Base-by-base conservation (phyloP, 768 basidiomycete species). In the Tricholoma saponaceum region DNA sequence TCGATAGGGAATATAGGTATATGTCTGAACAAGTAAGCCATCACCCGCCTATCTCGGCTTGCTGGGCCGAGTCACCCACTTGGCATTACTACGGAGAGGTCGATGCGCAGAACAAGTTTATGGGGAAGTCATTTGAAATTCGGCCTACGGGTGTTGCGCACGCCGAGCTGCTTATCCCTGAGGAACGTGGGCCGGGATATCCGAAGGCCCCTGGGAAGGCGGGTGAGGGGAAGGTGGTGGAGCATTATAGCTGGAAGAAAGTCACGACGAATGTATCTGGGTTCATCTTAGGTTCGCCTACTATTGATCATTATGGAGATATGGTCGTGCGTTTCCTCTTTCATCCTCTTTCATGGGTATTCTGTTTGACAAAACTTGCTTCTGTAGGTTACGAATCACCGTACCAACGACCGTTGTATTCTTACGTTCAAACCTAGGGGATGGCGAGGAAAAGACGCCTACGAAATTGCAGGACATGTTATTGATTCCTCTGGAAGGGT, bases 81-180 rank as follows among this genome's bases (percentile, higher is more conserved):
- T 98, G 94, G 94, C 83, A 85, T 57, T 98, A 97, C 70, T 97
- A 82, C 60, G 94, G 95, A 65, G 91, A 93, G 77, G 95, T 98
- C 54, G 95, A 97, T 66, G 95, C 95, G 2, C 94, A 97, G 71
- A 95, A 95, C 70, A 96, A 87, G 73, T 97, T 98, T 71, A 88
- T 94, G 81, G 95, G 95, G 41, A 93, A 95, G 70, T 92, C 89
- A 0, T 98, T 98, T 67, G 95, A 98, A 76, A 97, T 98, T 64
- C 76, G 92, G 23, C 95, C 95, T 1, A 98, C 95, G 2, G 95
- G 95, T n/a, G 79, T 93, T 9, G 95, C 95, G 0, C 95, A 98
- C 64, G 88, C 83, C 5, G 90, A 96, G 46, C 76, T 98, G 8
- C 73, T 90, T 16, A 70, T 98, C 3, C 90, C 93, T 0, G 77